These are phyloP conservation scores for Gardenia jasminoides DNA, from an alignment of 257 asterid genomes.

Conservation along the genomic window DNA sequence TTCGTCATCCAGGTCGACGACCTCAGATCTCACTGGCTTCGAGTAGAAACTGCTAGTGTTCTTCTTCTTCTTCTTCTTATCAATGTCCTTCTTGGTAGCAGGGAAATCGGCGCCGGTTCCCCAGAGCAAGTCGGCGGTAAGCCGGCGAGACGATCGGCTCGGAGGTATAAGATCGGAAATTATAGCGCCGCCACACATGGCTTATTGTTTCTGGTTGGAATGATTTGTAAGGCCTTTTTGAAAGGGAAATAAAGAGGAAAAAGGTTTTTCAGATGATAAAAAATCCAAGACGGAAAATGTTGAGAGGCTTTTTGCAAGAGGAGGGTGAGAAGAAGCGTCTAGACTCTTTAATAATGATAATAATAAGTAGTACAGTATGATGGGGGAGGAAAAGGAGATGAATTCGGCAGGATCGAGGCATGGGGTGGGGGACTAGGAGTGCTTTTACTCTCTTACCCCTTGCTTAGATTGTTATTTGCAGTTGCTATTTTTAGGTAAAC, in stretches of 20 bases:
- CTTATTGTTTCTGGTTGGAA: slow-evolving; percentile 1
- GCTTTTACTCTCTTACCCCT: slow-evolving; percentile 12
- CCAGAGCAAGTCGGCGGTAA: slow-evolving; percentile 85
- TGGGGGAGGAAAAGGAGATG: too few species aligned
- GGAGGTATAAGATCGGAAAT: slow-evolving; percentile 59
- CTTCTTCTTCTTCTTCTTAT: slow-evolving; percentile 45
- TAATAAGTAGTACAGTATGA: too few species aligned
- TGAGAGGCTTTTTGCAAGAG: not conserved
- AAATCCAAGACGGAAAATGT: not conserved
- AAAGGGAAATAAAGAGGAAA: not conserved
- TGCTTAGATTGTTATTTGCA: not conserved
- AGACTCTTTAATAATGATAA: too few species aligned
- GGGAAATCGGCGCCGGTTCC: slow-evolving; percentile 47
- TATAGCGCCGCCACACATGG: slow-evolving; percentile 95
- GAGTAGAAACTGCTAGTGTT: slow-evolving; percentile 35
- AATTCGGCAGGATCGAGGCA: too few species aligned
- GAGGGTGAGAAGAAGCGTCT: not conserved
- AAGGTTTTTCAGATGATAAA: not conserved
- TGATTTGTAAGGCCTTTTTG: not conserved
- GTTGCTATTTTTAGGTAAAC: too few species aligned
- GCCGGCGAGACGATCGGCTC: slow-evolving; percentile 59
- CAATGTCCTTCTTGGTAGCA: slow-evolving; percentile 13
- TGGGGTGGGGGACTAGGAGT: not conserved
- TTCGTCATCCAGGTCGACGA: slow-evolving; percentile 54
- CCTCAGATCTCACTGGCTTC: slow-evolving; percentile 56